These are phyloP conservation scores for Pseudoturritis turrita DNA, from an alignment of 345 rosid species.

Conservation along the genomic window DNA sequence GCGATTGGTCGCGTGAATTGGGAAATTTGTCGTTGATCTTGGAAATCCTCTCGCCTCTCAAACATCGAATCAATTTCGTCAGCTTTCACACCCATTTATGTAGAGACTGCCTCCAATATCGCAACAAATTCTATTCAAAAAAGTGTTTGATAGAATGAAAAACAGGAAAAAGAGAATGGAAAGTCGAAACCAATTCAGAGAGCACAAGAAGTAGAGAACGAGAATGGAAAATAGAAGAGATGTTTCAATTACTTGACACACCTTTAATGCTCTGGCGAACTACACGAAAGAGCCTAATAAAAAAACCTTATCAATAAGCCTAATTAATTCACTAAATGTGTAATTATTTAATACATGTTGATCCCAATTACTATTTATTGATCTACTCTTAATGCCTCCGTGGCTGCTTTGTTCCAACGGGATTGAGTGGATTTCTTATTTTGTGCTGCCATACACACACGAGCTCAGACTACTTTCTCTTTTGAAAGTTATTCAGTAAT, in stretches of 20 bases:
- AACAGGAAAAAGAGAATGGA: too few species aligned
- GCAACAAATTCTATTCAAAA: too few species aligned
- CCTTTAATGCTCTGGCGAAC: background rate
- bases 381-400: background rate
- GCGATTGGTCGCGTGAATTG: too few species aligned
- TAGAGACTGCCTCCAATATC: too few species aligned
- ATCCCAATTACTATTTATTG: background rate
- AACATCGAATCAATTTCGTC: too few species aligned
- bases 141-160: too few species aligned
- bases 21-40: too few species aligned
- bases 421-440: background rate
- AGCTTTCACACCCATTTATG: too few species aligned
- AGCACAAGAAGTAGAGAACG: too few species aligned
- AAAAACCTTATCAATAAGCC: background rate
- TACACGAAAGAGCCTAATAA: background rate
- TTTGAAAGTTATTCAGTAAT: background rate
- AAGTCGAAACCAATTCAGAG: background rate
- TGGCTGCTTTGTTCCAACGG: background rate
- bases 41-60: too few species aligned
- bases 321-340: background rate
- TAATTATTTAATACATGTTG: background rate
- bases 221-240: too few species aligned
- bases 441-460: background rate
- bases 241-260: background rate
- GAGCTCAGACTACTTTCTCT: background rate